Conservation (phyloP, 352 stramenopile species). For the Blastocystis sp. region DNA sequence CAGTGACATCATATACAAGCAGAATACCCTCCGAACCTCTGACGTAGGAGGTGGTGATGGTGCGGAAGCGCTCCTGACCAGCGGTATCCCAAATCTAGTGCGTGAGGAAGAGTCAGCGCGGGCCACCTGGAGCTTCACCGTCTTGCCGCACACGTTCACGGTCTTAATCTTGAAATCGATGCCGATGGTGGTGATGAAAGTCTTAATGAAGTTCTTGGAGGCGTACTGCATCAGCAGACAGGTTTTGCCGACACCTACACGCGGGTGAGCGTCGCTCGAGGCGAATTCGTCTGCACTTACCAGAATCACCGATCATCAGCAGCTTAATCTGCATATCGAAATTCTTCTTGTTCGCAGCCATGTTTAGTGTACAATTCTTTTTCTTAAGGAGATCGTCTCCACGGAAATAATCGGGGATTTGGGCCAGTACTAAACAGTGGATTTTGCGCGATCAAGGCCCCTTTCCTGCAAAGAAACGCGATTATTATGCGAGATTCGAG, state of each 20-base stretch:
- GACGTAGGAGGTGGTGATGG: conserved; percentile 97
- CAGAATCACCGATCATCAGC: conserved; percentile 92
- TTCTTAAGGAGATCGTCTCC: not conserved
- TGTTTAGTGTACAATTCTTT: conserved; percentile 72
- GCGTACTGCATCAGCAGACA: conserved; percentile 82
- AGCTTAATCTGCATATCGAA: conserved; percentile 97
- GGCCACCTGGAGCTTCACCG: conserved; percentile 88
- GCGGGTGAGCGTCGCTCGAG: not conserved
- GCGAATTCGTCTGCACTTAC: conserved; percentile 73
- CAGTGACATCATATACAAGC: conserved; percentile 95
- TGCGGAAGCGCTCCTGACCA: conserved; percentile 95
- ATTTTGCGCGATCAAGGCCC: not conserved
- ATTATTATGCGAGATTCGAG: not conserved
- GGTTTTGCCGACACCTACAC: conserved; percentile 80
- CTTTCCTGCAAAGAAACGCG: not conserved
- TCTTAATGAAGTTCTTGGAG: conserved; percentile 81
- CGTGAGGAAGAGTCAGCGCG: not conserved
- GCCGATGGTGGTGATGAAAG: conserved; percentile 85
- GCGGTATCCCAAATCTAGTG: conserved; percentile 93
- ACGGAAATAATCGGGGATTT: conserved; percentile 33
- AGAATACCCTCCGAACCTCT: conserved; percentile 91
- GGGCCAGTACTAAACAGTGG: not conserved
- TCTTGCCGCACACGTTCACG: conserved; percentile 85
- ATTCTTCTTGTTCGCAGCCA: conserved; percentile 84
- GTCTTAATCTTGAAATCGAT: conserved; percentile 89